These are phyloP conservation scores for Cryoendolithus antarcticus DNA, from an alignment of 2,329 filamentous ascomycete genomes.

Conservation along the genomic window DNA sequence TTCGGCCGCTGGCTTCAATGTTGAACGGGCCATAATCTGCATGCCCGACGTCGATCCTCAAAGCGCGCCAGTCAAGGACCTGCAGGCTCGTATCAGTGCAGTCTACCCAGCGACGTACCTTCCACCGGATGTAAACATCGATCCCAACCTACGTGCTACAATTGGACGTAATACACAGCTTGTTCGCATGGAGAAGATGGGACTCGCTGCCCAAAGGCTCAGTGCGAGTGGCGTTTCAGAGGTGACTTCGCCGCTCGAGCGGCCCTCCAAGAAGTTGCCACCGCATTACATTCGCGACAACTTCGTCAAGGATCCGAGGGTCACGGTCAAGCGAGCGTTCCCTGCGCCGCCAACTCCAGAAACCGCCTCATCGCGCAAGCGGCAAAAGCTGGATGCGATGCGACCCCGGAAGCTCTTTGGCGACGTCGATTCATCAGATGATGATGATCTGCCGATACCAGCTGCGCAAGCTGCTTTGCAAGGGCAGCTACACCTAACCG, in stretches of 20 bases:
- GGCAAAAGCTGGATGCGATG: not conserved
- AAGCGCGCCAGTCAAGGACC: slow-evolving; percentile 33
- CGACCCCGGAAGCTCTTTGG: not conserved
- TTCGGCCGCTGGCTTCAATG: slow-evolving; percentile 33
- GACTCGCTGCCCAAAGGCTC: too few relatives aligned
- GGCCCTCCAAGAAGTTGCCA: not conserved
- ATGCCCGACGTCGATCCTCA: slow-evolving; percentile 33
- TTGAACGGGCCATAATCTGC: slow-evolving; percentile 39
- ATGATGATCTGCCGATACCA: slow-evolving; percentile 1
- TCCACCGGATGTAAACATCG: slow-evolving; percentile 23
- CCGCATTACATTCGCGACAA: slow-evolving; percentile 5
- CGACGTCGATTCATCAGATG: not conserved
- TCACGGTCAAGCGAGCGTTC: slow-evolving; percentile 2
- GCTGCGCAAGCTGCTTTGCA: slow-evolving; percentile 3
- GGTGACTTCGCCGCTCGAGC: not conserved
- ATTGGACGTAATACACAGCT: too few relatives aligned
- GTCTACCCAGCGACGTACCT: slow-evolving; percentile 31
- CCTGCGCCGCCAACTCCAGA: not conserved
- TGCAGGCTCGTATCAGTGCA: slow-evolving; percentile 40
- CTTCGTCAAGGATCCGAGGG: slow-evolving; percentile 2
- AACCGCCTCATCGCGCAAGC: not conserved
- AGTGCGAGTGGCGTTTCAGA: too few relatives aligned
- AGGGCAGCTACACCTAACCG: not conserved
- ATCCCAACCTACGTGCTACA: too few relatives aligned
- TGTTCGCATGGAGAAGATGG: too few relatives aligned